Percentiles rank a stretch among this genome's conserved stretches.
phyloP scores from a whole-genome alignment of 306 rosid genomes.

The Delonix regia region DNA sequence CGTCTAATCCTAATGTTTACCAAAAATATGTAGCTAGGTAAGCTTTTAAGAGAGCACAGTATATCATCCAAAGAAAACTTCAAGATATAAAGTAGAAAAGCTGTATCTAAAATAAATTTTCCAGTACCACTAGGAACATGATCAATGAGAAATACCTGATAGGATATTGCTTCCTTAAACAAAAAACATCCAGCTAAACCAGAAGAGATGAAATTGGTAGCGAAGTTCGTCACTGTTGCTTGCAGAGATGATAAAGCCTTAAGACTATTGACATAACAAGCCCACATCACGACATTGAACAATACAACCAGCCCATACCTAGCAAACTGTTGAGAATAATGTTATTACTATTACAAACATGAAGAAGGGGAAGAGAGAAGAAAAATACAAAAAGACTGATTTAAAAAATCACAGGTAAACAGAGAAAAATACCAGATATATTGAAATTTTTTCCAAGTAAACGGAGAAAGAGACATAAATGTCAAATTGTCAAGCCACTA shows the following conservation, averaged over 20 bases:
- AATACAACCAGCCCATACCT: constrained; percentile 60
- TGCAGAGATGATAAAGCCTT: constrained; percentile 84
- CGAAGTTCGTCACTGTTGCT: constrained; percentile 90
- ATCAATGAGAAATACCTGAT: constrained; percentile 53
- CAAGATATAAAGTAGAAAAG: not conserved
- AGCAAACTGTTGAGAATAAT: constrained; percentile 49
- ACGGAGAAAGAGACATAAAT: not conserved
- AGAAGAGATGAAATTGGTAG: constrained; percentile 82
- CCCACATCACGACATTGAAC: constrained; percentile 89
- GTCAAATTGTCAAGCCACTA: not conserved
- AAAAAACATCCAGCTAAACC: constrained; percentile 80
- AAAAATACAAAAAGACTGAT: not conserved
- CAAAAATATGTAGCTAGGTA: not conserved
- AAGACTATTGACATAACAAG: constrained; percentile 81
- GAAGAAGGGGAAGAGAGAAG: not conserved
- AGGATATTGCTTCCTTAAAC: constrained; percentile 70
- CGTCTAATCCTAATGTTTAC: not conserved
- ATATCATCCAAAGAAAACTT: not conserved
- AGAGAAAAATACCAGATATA: not conserved
- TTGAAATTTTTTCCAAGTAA: not conserved
- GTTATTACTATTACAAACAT: not conserved
- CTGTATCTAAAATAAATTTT: not conserved
- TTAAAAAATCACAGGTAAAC: not conserved
- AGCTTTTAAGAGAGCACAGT: not conserved
- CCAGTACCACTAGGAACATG: not conserved